phyloP scores from a whole-genome alignment of 2,329 filamentous ascomycete genomes.

The Aspergillus eucalypticola region DNA sequence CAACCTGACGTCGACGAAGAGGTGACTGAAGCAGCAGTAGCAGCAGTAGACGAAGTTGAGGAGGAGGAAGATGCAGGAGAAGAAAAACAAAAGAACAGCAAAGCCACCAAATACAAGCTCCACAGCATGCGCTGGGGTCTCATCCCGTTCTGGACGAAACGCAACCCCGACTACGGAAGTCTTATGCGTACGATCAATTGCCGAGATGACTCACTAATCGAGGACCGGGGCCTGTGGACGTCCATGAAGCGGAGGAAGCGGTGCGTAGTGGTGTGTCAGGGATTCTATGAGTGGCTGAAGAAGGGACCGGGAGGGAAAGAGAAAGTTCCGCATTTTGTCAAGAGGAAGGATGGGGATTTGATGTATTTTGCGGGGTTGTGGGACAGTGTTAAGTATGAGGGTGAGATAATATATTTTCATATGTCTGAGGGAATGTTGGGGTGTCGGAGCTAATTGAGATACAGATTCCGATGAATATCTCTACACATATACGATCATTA shows the following conservation, averaged over 20 bases:
- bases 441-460: conserved; percentile 1
- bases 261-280: conserved; percentile 83
- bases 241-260: conserved; percentile 87
- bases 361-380: conserved; percentile 91
- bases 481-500: conserved; percentile 93
- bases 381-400: conserved; percentile 83
- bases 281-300: conserved; percentile 96
- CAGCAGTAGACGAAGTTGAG: conserved; percentile 9
- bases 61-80: conserved; percentile 7
- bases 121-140: conserved; percentile 97
- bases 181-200: conserved; percentile 93
- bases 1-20: not conserved
- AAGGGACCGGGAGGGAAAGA: conserved; percentile 69
- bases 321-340: conserved; percentile 81
- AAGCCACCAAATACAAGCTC: conserved; percentile 63
- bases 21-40: not conserved
- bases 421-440: not conserved
- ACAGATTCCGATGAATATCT: conserved; percentile 64
- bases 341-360: conserved; percentile 75
- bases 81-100: conserved; percentile 16
- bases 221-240: conserved; percentile 82
- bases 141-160: conserved; percentile 89
- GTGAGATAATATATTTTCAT: conserved; percentile 40
- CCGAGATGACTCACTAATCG: conserved; percentile 78
- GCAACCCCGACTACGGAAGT: conserved; percentile 72